Base-by-base conservation (phyloP, 306 rosid species). In the Ormosia semicastrata region DNA sequence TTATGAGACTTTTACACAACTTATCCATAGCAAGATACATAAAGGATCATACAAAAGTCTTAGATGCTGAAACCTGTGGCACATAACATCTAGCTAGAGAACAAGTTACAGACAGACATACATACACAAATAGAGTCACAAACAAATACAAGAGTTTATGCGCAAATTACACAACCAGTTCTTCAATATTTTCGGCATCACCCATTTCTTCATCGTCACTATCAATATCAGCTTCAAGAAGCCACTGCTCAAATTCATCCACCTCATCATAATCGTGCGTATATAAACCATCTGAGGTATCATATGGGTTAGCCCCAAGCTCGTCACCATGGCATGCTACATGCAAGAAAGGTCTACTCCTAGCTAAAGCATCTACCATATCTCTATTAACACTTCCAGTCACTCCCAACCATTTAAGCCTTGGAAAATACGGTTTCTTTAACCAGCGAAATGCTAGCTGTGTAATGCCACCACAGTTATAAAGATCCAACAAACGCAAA, bases 341-440 rank as follows among this genome's bases (percentile, higher is more conserved):
- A 15, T 85, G 94, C 93, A 95, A 85, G 88, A 93, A 89, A 0
- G 98, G 98, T 81, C 94, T 86, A 81, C 85, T 93, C 84, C 88
- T 85, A 52, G 95, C 90, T 67, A 95, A 85, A 75, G 98, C 99
- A 79, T 95, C 99, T 4, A 95, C 97, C 72, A 88, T 84, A 36
- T 95, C 95, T 82, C 90, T 90, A 30, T 93, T 93, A 9, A 90
- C 92, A 81, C 84, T 83, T 65, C 99, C 99, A 0, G 92, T 90
- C 85, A 95, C 94, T 65, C 99, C 99, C 90, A 95, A 74, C 93
- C 96, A 92, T 82, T 90, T 90, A 73, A 95, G 84, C 91, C 95
- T 95, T 5, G 99, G 99, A 83, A 95, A 95, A 85, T 95, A 93
- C 0, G 98, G 99, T 49, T 76, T 95, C 90, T 95, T 95, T 80